These are phyloP conservation scores for Xylaria sp. DNA, from an alignment of 495 filamentous ascomycete species.

Conservation along the genomic window DNA sequence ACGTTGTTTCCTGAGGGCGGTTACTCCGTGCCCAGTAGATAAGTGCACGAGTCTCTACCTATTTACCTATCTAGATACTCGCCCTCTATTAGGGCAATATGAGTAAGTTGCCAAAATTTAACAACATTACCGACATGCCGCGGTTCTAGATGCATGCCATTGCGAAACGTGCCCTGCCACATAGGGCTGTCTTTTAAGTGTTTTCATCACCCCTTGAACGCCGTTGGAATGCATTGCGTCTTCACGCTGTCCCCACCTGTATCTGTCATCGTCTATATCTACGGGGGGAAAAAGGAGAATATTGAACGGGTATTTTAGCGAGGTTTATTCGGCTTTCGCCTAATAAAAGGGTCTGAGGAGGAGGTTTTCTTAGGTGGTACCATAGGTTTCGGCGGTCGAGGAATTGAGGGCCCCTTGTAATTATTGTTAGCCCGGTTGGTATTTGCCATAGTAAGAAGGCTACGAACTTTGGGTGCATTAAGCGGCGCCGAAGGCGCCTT, in stretches of 20 bases:
- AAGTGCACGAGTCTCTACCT: conserved; percentile 3
- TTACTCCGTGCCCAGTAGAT: background rate
- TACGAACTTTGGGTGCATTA: conserved; percentile 36
- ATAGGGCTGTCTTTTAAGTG: background rate
- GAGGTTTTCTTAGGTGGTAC: conserved; percentile 41
- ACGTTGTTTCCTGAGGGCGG: conserved; percentile 9
- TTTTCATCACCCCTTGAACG: conserved; percentile 8
- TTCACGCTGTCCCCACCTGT: background rate
- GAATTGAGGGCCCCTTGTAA: conserved; percentile 32
- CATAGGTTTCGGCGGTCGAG: conserved; percentile 34
- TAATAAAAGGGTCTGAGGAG: conserved; percentile 33
- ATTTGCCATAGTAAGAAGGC: background rate
- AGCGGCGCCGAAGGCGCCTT: conserved; percentile 18
- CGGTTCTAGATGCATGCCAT: background rate
- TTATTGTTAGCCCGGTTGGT: conserved; percentile 26
- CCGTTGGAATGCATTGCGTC: conserved; percentile 18
- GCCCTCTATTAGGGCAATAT: background rate
- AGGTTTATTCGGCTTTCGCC: conserved; percentile 34
- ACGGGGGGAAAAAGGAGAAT: background rate
- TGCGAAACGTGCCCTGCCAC: background rate
- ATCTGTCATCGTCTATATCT: background rate
- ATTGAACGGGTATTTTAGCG: conserved; percentile 11
- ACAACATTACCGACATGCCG: background rate
- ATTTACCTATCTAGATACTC: conserved; percentile 1
- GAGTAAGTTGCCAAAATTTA: background rate